These are phyloP conservation scores for Hanseniaspora guilliermondii DNA, from an alignment of 805 yeast genomes.

Conservation along the genomic window DNA sequence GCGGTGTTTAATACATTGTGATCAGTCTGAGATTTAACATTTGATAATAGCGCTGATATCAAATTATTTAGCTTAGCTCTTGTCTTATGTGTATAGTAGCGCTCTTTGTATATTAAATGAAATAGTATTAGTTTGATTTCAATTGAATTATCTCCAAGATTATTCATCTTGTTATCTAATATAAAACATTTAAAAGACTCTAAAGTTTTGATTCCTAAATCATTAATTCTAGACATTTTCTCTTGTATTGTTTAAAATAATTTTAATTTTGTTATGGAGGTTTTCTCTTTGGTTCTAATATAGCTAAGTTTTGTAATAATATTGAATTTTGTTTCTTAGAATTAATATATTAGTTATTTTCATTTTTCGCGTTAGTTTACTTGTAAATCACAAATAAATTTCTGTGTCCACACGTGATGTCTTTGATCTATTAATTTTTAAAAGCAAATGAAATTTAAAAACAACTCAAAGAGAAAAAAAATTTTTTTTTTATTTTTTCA, in stretches of 20 bases:
- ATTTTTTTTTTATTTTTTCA: not conserved
- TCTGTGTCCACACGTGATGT: not conserved
- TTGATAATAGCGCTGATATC: not conserved
- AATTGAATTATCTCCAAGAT: not conserved
- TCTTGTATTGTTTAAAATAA: too few species aligned
- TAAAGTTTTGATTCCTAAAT: not conserved
- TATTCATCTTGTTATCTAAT: not conserved
- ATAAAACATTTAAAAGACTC: slow-evolving; percentile 6
- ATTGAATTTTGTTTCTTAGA: too few species aligned
- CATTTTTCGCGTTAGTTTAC: too few species aligned
- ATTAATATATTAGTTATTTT: too few species aligned
- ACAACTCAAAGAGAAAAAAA: not conserved
- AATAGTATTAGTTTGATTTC: slow-evolving; percentile 1
- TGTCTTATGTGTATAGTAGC: slow-evolving; percentile 6
- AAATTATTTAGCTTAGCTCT: not conserved
- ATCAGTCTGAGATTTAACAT: not conserved
- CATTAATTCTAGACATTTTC: not conserved
- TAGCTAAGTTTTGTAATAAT: too few species aligned
- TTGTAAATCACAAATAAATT: not conserved
- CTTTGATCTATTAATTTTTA: not conserved
- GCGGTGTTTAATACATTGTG: not conserved
- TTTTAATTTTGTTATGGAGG: too few species aligned
- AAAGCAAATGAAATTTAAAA: not conserved
- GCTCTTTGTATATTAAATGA: not conserved
- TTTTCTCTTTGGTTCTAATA: too few species aligned